Evolutionary conservation across 108 stramenopile genomes (phyloP).

Genomic region (Fistulifera solaris): DNA sequence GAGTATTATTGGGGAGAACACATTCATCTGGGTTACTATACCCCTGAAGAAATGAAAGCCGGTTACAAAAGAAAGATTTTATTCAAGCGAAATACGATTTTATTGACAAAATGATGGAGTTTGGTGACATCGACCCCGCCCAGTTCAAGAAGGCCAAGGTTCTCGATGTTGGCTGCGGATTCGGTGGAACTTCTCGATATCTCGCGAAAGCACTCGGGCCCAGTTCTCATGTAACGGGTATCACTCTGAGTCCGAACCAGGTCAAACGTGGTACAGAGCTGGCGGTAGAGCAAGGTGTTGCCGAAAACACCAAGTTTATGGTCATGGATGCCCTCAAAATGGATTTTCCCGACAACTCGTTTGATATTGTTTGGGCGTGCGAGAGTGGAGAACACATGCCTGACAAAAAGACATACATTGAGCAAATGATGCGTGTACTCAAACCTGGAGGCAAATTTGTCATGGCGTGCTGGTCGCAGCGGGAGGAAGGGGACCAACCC

Average conservation of each 20-base stretch:
- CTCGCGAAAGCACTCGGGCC: constrained; percentile 78
- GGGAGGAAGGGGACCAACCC: constrained; percentile 76
- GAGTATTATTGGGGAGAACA: constrained; percentile 99
- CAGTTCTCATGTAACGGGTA: constrained; percentile 79
- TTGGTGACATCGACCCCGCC: constrained; percentile 60
- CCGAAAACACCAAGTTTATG: constrained; percentile 76
- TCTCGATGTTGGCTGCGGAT: constrained; percentile 95
- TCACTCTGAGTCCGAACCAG: constrained; percentile 89
- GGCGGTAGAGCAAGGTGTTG: constrained; percentile 69
- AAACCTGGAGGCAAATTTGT: constrained; percentile 95
- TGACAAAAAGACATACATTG: constrained; percentile 90
- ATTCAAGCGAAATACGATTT: constrained; percentile 94
- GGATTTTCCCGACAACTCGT: constrained; percentile 85
- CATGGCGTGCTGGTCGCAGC: constrained; percentile 95
- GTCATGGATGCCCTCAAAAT: constrained; percentile 93
- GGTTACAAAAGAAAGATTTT: constrained; percentile 85
- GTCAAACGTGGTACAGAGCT: constrained; percentile 87
- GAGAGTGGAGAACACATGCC: constrained; percentile 98
- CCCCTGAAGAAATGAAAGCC: constrained; percentile 37
- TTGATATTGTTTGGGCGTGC: constrained; percentile 97
- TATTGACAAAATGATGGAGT: constrained; percentile 95
- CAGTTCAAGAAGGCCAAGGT: constrained; percentile 55
- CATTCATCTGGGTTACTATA: constrained; percentile 95
- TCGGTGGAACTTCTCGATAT: constrained; percentile 93
- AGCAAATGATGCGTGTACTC: constrained; percentile 94